Evolutionary conservation across 2,329 filamentous ascomycete species (phyloP).

Genomic region (Arthrobotrys iridis): DNA sequence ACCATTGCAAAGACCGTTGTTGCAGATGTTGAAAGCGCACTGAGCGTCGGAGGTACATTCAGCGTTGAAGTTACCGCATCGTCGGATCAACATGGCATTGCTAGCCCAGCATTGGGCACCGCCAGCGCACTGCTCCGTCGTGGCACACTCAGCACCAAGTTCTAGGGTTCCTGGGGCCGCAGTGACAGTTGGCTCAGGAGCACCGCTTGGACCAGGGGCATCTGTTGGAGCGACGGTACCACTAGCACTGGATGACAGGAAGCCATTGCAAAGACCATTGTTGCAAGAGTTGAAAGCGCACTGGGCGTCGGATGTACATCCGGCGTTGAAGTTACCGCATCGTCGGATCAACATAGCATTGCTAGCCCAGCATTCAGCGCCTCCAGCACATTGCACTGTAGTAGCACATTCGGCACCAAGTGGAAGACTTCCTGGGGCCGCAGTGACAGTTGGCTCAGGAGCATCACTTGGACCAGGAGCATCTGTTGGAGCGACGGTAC

Average conservation of each 20-base stretch:
- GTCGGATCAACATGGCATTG: constrained; percentile 21
- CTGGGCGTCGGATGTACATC: constrained; percentile 6
- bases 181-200: constrained; percentile 7
- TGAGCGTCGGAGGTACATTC: constrained; percentile 16
- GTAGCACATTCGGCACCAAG: constrained; percentile 22
- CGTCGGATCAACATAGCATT: constrained; percentile 12
- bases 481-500: neutral
- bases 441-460: constrained; percentile 8
- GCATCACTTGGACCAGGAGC: neutral
- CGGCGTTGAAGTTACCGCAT: constrained; percentile 39
- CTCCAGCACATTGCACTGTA: constrained; percentile 11
- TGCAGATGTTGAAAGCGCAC: constrained; percentile 32
- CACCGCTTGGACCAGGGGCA: neutral
- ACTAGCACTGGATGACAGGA: neutral
- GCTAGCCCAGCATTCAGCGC: constrained; percentile 21
- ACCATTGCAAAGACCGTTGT: constrained; percentile 32
- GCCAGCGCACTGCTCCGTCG: constrained; percentile 20
- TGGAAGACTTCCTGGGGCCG: constrained; percentile 16
- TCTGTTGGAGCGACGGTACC: neutral
- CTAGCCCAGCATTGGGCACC: constrained; percentile 32
- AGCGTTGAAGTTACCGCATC: constrained; percentile 39
- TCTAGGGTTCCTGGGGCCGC: constrained; percentile 24
- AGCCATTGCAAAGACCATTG: constrained; percentile 28
- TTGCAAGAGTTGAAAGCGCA: constrained; percentile 41
- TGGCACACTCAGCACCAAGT: constrained; percentile 23